These are phyloP conservation scores for Acanthamoeba sp. DNA, from an alignment of 208 protist genomes.

Conservation along the genomic window DNA sequence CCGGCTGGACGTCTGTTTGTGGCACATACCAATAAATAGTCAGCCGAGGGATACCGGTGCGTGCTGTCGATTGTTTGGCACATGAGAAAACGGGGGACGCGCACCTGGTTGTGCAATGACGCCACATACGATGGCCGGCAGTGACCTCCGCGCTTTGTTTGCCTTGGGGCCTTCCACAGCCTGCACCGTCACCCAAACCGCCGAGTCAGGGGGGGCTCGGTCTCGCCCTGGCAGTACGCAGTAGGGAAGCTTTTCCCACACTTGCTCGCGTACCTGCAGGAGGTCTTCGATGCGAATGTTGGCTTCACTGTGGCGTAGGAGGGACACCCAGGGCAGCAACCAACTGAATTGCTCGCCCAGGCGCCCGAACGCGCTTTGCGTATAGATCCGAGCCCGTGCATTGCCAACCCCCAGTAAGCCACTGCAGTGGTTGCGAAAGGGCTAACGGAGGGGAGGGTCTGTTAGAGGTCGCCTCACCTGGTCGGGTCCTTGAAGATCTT, in stretches of 20 bases:
- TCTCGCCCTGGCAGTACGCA: too few relatives aligned
- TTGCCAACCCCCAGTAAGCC: too few relatives aligned
- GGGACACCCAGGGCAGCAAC: conserved; percentile 24
- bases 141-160: conserved; percentile 47
- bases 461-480: not conserved
- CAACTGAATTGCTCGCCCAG: conserved; percentile 18
- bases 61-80: not conserved
- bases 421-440: too few relatives aligned
- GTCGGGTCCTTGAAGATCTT: conserved; percentile 53
- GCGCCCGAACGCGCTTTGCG: not conserved
- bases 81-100: not conserved
- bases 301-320: conserved; percentile 34
- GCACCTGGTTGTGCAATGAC: conserved; percentile 22
- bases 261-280: not conserved
- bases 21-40: not conserved
- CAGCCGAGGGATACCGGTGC: not conserved
- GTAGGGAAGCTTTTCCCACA: not conserved
- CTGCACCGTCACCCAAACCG: not conserved
- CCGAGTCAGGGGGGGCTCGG: too few relatives aligned
- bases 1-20: conserved; percentile 28
- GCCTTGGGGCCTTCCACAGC: not conserved
- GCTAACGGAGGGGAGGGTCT: not conserved
- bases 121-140: not conserved
- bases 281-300: not conserved
- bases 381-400: not conserved